phyloP scores from a whole-genome alignment of 2,329 filamentous ascomycete genomes.

The Clarireedia hainanense region DNA sequence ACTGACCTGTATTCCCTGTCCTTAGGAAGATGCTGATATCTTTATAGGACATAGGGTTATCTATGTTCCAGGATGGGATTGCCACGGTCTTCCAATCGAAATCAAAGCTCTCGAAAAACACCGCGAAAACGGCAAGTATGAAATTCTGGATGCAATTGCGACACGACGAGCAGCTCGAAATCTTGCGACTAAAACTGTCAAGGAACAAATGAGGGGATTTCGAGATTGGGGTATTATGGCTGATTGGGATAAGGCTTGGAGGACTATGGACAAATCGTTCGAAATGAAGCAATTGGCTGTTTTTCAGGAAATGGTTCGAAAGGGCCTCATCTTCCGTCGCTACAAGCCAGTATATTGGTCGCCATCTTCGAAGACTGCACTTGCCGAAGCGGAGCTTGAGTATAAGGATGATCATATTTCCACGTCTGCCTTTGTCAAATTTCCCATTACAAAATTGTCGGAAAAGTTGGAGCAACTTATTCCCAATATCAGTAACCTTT shows the following conservation, averaged over 20 bases:
- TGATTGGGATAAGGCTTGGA: constrained; percentile 71
- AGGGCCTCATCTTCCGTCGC: constrained; percentile 66
- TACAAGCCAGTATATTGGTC: constrained; percentile 87
- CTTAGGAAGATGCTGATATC: background rate
- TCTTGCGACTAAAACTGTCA: constrained; percentile 60
- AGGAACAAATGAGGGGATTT: constrained; percentile 67
- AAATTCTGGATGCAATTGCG: constrained; percentile 43
- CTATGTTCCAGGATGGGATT: constrained; percentile 95
- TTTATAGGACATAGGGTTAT: constrained; percentile 54
- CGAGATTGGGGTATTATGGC: constrained; percentile 69
- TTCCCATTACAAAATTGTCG: constrained; percentile 52
- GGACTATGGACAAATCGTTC: constrained; percentile 69
- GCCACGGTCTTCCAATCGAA: constrained; percentile 94
- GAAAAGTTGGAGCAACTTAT: constrained; percentile 35
- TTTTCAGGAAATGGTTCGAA: constrained; percentile 67
- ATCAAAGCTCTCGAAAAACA: constrained; percentile 66
- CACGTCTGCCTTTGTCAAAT: constrained; percentile 69
- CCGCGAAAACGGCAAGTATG: constrained; percentile 19
- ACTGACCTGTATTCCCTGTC: background rate
- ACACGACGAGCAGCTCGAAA: constrained; percentile 57
- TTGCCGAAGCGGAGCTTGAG: constrained; percentile 79
- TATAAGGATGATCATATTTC: constrained; percentile 71
- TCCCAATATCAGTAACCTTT: constrained; percentile 42
- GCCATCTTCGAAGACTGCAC: constrained; percentile 66
- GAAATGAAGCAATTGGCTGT: constrained; percentile 68